Conservation (phyloP, 331 rosid species). For the Spiraea crenata region DNA sequence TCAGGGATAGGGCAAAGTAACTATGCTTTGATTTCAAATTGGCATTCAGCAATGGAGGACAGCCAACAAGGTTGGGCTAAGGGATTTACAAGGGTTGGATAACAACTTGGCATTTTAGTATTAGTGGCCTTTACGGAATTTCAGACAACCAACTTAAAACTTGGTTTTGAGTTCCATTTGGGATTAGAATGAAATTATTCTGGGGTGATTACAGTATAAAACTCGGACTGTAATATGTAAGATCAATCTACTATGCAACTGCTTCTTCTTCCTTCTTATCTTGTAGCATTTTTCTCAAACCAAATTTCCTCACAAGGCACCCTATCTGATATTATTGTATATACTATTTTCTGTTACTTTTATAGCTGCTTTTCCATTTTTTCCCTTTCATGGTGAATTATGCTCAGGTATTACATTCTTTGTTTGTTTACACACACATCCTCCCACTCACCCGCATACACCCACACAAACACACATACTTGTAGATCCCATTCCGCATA, state of each 20-base stretch:
- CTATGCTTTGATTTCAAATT: neutral
- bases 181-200: neutral
- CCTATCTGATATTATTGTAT: too few relatives aligned
- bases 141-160: neutral
- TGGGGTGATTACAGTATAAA: neutral
- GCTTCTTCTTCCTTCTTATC: too few relatives aligned
- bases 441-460: too few relatives aligned
- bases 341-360: too few relatives aligned
- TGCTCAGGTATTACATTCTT: too few relatives aligned
- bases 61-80: neutral
- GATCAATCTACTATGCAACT: too few relatives aligned
- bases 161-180: slow-evolving; percentile 3
- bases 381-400: too few relatives aligned
- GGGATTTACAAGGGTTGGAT: neutral
- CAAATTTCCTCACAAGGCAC: too few relatives aligned
- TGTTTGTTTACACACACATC: too few relatives aligned
- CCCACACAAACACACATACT: neutral
- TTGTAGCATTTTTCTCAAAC: too few relatives aligned
- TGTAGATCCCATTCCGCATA: neutral
- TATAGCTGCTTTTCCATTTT: too few relatives aligned
- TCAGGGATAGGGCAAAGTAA: neutral
- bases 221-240: too few relatives aligned
- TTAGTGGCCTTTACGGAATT: neutral
- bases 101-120: slow-evolving; percentile 1
- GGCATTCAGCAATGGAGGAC: neutral